phyloP scores from a whole-genome alignment of 176 grass and related monocot genomes.

The Puccinellia tenuiflora region DNA sequence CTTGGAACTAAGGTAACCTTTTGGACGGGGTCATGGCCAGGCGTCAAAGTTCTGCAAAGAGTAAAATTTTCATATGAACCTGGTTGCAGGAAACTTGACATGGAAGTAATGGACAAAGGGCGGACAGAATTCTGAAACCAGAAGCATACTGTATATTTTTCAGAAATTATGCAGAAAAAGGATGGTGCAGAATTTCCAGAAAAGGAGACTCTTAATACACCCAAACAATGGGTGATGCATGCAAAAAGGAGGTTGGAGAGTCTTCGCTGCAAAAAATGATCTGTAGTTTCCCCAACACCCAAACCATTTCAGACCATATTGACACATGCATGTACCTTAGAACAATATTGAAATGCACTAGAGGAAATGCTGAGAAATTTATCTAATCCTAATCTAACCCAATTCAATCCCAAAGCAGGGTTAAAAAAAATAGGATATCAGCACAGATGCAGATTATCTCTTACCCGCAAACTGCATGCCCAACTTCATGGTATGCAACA shows the following conservation, averaged over 20 bases:
- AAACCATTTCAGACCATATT: background rate
- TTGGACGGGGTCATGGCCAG: slow-evolving; percentile 92
- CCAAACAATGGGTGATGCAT: background rate
- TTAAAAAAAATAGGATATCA: background rate
- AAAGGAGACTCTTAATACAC: background rate
- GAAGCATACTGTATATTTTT: background rate
- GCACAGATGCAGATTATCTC: slow-evolving; percentile 6
- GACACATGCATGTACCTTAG: background rate
- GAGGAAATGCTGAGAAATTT: background rate
- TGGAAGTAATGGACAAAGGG: background rate
- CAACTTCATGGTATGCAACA: slow-evolving; percentile 99
- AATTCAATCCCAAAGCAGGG: background rate
- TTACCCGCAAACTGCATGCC: slow-evolving; percentile 98
- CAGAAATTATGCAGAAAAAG: background rate
- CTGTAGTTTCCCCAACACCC: background rate
- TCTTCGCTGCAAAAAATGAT: background rate
- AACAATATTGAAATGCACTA: background rate
- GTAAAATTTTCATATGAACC: slow-evolving; percentile 10
- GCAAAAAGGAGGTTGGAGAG: background rate
- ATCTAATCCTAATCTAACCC: background rate
- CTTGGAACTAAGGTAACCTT: slow-evolving; percentile 95
- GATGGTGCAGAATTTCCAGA: background rate
- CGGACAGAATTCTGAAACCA: background rate
- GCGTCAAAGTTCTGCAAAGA: slow-evolving; percentile 84
- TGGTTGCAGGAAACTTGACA: background rate